phyloP scores from a whole-genome alignment of 1,284 basidiomycete species.

The Kalmanozyma brasiliensis region DNA sequence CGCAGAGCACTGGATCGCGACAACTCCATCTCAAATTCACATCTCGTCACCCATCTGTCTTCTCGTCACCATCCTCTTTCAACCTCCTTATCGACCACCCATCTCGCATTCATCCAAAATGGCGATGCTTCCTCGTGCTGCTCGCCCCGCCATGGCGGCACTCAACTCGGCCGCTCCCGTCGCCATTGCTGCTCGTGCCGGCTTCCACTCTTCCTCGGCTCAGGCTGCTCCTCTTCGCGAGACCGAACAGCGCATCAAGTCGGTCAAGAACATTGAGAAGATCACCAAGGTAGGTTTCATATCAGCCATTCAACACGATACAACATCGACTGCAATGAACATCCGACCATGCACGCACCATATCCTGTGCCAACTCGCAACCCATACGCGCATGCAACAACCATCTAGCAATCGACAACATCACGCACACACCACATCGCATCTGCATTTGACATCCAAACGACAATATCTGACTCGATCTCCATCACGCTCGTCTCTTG shows the following conservation, averaged over 20 bases:
- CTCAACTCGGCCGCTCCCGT: constrained; percentile 46
- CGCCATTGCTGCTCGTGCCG: constrained; percentile 53
- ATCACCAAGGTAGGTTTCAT: constrained; percentile 86
- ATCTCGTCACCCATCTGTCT: constrained; percentile 10
- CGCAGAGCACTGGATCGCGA: not conserved
- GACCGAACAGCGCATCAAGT: constrained; percentile 96
- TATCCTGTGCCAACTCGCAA: not conserved
- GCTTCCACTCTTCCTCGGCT: constrained; percentile 71
- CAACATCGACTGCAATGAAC: not conserved
- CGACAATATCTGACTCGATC: constrained; percentile 8
- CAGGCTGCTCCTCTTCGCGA: constrained; percentile 98
- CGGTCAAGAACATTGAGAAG: constrained; percentile 95
- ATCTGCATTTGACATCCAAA: not conserved
- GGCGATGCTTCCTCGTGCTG: constrained; percentile 61
- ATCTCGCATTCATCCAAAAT: constrained; percentile 31
- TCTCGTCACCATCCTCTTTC: constrained; percentile 8
- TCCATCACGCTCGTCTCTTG: not conserved
- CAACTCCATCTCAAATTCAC: no score
- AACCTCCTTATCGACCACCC: constrained; percentile 1
- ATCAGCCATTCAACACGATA: no score
- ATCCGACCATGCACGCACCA: no score
- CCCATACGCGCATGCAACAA: constrained; percentile 2
- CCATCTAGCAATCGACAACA: not conserved
- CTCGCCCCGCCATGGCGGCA: constrained; percentile 50
- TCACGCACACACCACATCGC: not conserved